phyloP scores from a whole-genome alignment of 116 monocot genomes.

The Trichopus zeylanicus region DNA sequence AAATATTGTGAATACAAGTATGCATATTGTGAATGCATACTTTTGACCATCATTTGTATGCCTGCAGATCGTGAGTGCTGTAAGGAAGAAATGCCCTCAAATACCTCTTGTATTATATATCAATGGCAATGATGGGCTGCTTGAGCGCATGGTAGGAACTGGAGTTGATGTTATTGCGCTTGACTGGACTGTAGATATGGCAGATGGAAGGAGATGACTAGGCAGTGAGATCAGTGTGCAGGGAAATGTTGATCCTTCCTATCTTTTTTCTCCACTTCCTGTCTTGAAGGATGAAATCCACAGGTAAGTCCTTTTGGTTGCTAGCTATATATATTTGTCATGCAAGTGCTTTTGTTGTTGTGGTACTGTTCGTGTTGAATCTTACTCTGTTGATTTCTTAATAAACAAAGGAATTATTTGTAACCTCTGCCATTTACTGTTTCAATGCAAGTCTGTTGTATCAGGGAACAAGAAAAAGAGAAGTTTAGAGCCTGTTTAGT shows the following conservation, averaged over 20 bases:
- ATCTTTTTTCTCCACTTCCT: constrained; percentile 76
- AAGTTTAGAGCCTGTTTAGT: too few relatives aligned
- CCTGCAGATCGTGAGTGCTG: constrained; percentile 65
- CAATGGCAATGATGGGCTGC: constrained; percentile 80
- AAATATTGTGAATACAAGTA: too few relatives aligned
- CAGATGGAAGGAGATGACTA: constrained; percentile 77
- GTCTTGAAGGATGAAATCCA: constrained; percentile 76
- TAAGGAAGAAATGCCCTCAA: constrained; percentile 61
- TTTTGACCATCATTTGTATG: not conserved
- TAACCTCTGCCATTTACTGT: too few relatives aligned
- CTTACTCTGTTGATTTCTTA: too few relatives aligned
- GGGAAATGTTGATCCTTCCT: constrained; percentile 90
- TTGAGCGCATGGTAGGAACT: constrained; percentile 71
- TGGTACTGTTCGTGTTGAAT: not conserved
- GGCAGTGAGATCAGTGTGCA: constrained; percentile 63
- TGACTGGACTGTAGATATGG: constrained; percentile 97
- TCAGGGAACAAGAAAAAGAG: too few relatives aligned
- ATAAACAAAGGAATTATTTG: too few relatives aligned
- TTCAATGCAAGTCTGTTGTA: too few relatives aligned
- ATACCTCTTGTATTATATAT: constrained; percentile 82
- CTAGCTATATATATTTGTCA: not conserved
- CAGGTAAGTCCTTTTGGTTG: constrained; percentile 22
- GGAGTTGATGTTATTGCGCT: constrained; percentile 94
- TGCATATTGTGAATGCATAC: not conserved
- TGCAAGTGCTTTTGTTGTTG: not conserved